Conservation (phyloP, 306 rosid genomes). For the Fragaria ananassa region DNA sequence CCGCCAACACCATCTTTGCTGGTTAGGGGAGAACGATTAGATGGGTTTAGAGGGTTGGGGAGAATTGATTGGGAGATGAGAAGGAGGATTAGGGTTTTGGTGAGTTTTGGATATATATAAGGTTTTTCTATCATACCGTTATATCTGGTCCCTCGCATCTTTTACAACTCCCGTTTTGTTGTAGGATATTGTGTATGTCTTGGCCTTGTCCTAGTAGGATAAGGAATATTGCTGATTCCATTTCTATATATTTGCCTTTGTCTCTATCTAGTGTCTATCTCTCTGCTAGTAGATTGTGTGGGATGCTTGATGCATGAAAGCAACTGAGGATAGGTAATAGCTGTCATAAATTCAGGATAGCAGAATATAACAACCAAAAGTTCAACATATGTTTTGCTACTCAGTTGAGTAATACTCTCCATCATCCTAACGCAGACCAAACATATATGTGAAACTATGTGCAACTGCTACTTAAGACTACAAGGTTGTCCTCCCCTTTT, state of each 20-base stretch:
- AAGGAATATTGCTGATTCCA: too few relatives aligned
- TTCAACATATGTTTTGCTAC: background rate
- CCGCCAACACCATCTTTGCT: constrained; percentile 71
- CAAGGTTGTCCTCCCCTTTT: background rate
- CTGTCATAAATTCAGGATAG: background rate
- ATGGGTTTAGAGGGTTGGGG: background rate
- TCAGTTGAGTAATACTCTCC: background rate
- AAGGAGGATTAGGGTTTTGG: too few relatives aligned
- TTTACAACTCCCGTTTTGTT: too few relatives aligned
- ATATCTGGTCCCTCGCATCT: too few relatives aligned
- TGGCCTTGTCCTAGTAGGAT: too few relatives aligned
- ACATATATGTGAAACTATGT: background rate
- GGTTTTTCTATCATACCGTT: too few relatives aligned
- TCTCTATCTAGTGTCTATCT: background rate
- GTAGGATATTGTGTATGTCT: too few relatives aligned
- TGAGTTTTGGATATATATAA: too few relatives aligned
- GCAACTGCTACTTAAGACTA: background rate
- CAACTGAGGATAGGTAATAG: background rate
- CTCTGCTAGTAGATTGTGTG: background rate
- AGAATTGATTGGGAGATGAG: too few relatives aligned
- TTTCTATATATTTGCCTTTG: background rate
- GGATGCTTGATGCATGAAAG: background rate
- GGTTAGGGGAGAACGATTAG: background rate
- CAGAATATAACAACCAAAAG: background rate
- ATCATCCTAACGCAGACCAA: too few relatives aligned